Percentiles rank a stretch among this genome's conserved stretches.
Evolutionary conservation across 768 basidiomycete species (phyloP).

Genomic region (Phlebiopsis flavidoalba): DNA sequence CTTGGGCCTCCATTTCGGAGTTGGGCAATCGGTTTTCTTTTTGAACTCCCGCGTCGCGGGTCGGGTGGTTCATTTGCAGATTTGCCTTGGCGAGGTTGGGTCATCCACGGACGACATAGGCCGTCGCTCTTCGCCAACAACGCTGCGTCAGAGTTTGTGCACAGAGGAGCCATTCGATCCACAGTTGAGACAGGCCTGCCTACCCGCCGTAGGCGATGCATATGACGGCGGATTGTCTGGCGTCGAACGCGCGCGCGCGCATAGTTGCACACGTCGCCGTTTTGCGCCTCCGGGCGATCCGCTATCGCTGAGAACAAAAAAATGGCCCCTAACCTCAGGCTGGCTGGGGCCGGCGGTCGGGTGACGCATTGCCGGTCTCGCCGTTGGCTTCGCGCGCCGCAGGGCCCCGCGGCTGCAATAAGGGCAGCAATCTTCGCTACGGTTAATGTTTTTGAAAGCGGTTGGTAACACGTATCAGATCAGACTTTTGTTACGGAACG

Average conservation of each 20-base stretch:
- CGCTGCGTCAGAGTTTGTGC: background rate
- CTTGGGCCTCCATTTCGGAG: background rate
- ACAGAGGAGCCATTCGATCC: background rate
- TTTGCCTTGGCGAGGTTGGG: background rate
- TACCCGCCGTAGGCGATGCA: background rate
- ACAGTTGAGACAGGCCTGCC: background rate
- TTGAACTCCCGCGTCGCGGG: background rate
- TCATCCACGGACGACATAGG: background rate
- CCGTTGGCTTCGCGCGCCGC: background rate
- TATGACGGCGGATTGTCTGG: background rate
- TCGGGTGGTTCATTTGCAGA: background rate
- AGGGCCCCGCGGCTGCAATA: background rate
- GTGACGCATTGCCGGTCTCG: background rate
- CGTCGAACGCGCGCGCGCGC: background rate
- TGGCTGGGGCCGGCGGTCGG: background rate
- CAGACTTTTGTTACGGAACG: background rate
- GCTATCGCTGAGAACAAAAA: background rate
- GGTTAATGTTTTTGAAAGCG: background rate
- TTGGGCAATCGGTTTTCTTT: background rate
- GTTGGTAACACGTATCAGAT: constrained; percentile 6
- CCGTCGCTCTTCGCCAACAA: background rate
- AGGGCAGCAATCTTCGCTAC: background rate
- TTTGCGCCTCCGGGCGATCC: background rate
- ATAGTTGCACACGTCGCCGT: background rate
- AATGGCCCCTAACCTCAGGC: background rate